These are phyloP conservation scores for Arxiozyma bovina DNA, from an alignment of 1,139 yeast genomes.

Conservation along the genomic window DNA sequence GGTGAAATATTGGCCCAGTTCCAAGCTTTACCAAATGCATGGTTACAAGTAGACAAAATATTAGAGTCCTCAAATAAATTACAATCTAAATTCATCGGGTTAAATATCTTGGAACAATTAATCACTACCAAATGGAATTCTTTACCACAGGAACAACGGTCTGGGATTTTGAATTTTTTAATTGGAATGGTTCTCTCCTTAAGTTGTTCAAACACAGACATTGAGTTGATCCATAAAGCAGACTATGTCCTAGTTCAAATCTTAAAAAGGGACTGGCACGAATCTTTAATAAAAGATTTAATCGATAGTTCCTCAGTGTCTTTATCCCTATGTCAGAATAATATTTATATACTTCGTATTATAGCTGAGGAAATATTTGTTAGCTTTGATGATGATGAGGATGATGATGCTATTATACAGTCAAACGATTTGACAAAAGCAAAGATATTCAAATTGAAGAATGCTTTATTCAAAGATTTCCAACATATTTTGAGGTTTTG, in stretches of 20 bases:
- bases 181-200: constrained; percentile 86
- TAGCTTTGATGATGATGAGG: no score
- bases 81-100: constrained; percentile 84
- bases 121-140: constrained; percentile 89
- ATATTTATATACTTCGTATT: constrained; percentile 79
- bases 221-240: constrained; percentile 77
- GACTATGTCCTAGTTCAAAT: constrained; percentile 88
- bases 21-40: constrained; percentile 87
- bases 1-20: constrained; percentile 73
- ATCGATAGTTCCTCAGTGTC: constrained; percentile 75
- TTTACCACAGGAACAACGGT: constrained; percentile 70
- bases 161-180: constrained; percentile 83
- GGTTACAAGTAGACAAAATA: constrained; percentile 87
- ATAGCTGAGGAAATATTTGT: constrained; percentile 83
- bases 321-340: constrained; percentile 89
- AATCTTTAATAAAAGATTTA: constrained; percentile 84
- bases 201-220: constrained; percentile 26
- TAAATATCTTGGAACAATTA: constrained; percentile 77
- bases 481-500: constrained; percentile 85
- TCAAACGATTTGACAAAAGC: constrained; percentile 94
- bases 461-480: constrained; percentile 77
- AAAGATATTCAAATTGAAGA: constrained; percentile 68
- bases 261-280: constrained; percentile 96
- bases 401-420: constrained; percentile 47
- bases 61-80: constrained; percentile 66